Evolutionary conservation across 352 stramenopile species (phyloP), one percentile per base, ranked within the genome.

Genomic region (Globisporangium rhizosaccharum): DNA sequence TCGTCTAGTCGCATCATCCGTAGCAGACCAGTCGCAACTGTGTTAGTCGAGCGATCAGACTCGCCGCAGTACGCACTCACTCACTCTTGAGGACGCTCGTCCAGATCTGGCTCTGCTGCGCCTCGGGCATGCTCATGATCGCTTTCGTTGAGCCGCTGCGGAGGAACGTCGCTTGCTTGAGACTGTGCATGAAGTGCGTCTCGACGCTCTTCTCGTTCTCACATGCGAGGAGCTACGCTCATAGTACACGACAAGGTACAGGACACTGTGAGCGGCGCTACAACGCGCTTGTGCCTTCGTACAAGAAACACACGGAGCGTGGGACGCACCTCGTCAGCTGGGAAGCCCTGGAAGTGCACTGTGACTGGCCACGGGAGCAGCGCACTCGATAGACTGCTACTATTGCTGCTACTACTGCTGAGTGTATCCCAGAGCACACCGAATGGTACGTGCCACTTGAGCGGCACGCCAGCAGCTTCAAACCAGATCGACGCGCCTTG

Each of bases 131-230:
- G 41, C 61, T 68, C 85, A 94, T 94, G 56, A 94, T 85, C 42
- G 71, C 71, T 59, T 92, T 92, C 33, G 82, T 94, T 15, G 80
- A 88, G 42, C 85, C 82, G 53, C 73, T 79, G 39, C 83, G 69
- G 47, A 92, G 58, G 56, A 90, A 94, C 49, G 73, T 83, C 26
- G 80, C 72, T 63, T 93, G 84, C 63, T 94, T 94, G 41, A 90
- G 72, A 55, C 76, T 88, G 71, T 94, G 82, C 82, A 94, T 94
- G 48, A 92, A 94, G 68, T 92, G 76, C 18, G 68, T 79, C 67
- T 92, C 84, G 41, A 92, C 74, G 42, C 71, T 85, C 50, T 83
- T 67, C 51, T 92, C 77, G 52, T 90, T 88, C 39, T 90, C 84
- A 47, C 80, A 92, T 25, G 82, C 76, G 28, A 94, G 61, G 6